Base-by-base conservation (phyloP, 208 protist genomes). In the Acanthamoeba healyi region DNA sequence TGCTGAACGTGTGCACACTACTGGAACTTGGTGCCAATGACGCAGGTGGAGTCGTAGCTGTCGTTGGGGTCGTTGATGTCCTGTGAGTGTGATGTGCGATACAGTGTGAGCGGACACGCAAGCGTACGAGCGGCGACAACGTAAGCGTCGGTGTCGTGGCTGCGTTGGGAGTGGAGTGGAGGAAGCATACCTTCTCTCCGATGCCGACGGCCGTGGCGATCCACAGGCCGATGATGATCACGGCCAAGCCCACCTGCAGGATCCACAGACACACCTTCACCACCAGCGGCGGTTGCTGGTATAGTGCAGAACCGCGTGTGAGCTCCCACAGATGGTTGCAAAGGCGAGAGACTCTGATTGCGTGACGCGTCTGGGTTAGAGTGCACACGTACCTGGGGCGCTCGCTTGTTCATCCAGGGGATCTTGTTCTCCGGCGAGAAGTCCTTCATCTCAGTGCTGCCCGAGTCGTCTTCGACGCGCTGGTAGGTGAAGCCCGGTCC, bases 131-230 rank as follows among this genome's bases (percentile, higher is more conserved):
- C n/a, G n/a, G n/a, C n/a, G n/a, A n/a, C n/a, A n/a, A n/a, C 4
- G 44, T 49, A 49, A 49, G 4, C 12, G 7, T 49, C 44, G 44
- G 44, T 49, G 44, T 12, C 44, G 12, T 49, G 7, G 44, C 4
- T 17, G 29, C n/a, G n/a, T n/a, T n/a, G n/a, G n/a, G n/a, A n/a
- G n/a, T n/a, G n/a, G n/a, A n/a, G 61, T 36, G 26, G 29, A 70
- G 29, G 61, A 6, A 70, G 36, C 14, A 3, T 36, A 89, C 81
- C 81, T 89, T 89, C 22, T 89, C 17, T 1, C 81, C 81, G 36
- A 89, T 89, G 51, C 81, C 81, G 34, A 89, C 81, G 29, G 81
- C 81, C 9, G 81, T 63, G 56, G 81, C 81, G 81, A 89, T 89
- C 81, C 81, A 89, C 10, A 89, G 81, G 24, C 81, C 81, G 36